A percentile compares a stretch with the other conserved stretches of the same genome.
Conservation (phyloP, 768 basidiomycete species). For the Agaricus sinodeliciosus region DNA sequence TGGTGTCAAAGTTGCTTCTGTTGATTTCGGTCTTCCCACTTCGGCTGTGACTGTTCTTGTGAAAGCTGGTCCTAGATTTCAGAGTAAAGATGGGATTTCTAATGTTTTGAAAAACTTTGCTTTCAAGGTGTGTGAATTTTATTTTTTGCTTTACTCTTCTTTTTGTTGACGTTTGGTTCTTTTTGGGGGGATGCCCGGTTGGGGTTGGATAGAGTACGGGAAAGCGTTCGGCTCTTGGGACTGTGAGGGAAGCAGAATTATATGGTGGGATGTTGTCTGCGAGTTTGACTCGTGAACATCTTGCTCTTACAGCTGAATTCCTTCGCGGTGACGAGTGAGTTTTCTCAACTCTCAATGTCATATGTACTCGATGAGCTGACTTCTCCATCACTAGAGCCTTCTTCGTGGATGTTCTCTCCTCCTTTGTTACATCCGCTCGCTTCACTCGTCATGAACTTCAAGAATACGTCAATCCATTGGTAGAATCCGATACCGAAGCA, state of each 20-base stretch:
- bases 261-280: conserved; percentile 89
- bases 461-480: conserved; percentile 66
- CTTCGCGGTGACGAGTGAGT: conserved; percentile 94
- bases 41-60: conserved; percentile 84
- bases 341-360: background rate
- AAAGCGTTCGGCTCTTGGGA: conserved; percentile 82
- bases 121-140: conserved; percentile 76
- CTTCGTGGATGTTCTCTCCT: conserved; percentile 87
- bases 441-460: conserved; percentile 74
- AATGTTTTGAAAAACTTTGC: conserved; percentile 97
- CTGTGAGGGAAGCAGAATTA: conserved; percentile 87
- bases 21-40: conserved; percentile 80
- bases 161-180: background rate
- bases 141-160: background rate
- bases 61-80: conserved; percentile 88
- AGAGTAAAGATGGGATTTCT: conserved; percentile 84
- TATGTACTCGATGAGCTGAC: background rate
- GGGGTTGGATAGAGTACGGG: conserved; percentile 62
- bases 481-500: conserved; percentile 62
- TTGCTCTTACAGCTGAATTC: conserved; percentile 93
- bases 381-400: conserved; percentile 47
- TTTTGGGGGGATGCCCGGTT: too few relatives aligned
- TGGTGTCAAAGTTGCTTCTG: conserved; percentile 80
- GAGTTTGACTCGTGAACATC: conserved; percentile 80
- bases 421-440: conserved; percentile 76